Conservation (phyloP, 306 rosid species). For the Lithocarpus polystachyus region DNA sequence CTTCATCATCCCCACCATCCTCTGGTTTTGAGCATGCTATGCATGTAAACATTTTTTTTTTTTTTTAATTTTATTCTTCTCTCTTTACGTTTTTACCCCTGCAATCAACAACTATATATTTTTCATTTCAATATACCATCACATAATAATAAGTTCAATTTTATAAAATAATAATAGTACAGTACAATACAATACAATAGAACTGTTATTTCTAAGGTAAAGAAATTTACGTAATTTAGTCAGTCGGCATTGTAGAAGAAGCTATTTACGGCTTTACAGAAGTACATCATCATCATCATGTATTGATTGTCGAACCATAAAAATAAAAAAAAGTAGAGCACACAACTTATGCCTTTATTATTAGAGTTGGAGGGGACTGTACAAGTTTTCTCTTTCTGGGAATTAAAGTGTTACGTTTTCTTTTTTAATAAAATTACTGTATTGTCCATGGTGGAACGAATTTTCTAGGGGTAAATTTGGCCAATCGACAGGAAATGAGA, state of each 20-base stretch:
- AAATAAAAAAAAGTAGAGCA: not conserved
- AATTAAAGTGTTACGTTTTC: not conserved
- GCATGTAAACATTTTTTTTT: slow-evolving; percentile 79
- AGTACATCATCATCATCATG: too few relatives aligned
- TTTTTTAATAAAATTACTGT: not conserved
- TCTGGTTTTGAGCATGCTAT: slow-evolving; percentile 78
- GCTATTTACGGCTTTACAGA: not conserved
- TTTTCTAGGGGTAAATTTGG: slow-evolving; percentile 1
- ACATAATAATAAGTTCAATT: too few relatives aligned
- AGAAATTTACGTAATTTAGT: too few relatives aligned
- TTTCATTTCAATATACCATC: not conserved
- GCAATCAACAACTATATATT: slow-evolving; percentile 13
- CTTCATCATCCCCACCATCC: slow-evolving; percentile 49
- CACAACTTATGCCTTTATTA: not conserved
- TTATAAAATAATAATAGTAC: too few relatives aligned
- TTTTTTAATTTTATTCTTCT: too few relatives aligned
- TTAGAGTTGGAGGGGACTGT: not conserved
- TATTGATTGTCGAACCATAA: too few relatives aligned
- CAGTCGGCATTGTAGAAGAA: not conserved
- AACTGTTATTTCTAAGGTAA: too few relatives aligned
- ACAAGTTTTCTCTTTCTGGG: not conserved
- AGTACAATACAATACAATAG: too few relatives aligned
- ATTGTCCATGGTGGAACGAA: not conserved
- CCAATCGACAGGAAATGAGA: not conserved
- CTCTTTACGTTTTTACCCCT: slow-evolving; percentile 28